Conservation (phyloP, 2,329 filamentous ascomycete species). For the Botryotinia calthae region DNA sequence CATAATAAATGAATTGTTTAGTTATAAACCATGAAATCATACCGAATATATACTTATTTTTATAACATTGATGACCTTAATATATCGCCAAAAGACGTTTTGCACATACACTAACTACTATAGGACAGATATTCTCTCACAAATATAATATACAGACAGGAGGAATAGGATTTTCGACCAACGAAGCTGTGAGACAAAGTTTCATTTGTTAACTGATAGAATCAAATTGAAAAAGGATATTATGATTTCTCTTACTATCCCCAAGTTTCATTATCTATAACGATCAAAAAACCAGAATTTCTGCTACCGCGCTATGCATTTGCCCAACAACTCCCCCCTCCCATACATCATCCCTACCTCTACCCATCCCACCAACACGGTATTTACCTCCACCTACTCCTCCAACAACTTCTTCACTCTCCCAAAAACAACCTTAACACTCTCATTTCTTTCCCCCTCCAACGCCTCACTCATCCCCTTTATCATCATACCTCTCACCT, state of each 20-base stretch:
- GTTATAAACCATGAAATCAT: neutral
- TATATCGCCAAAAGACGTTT: neutral
- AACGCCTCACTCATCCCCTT: conserved; percentile 27
- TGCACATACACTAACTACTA: neutral
- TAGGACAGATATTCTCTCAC: neutral
- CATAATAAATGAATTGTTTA: neutral
- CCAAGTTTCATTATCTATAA: neutral
- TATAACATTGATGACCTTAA: neutral
- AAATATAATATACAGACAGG: neutral
- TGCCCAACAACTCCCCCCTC: neutral
- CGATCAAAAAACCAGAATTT: neutral
- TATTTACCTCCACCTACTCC: neutral
- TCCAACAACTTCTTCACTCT: conserved; percentile 31
- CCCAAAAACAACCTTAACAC: conserved; percentile 32
- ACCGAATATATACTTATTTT: neutral
- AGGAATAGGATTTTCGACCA: neutral
- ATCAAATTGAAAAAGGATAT: neutral
- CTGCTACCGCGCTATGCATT: neutral
- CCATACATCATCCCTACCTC: neutral
- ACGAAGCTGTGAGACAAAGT: neutral
- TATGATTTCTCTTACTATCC: neutral
- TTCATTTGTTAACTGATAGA: neutral
- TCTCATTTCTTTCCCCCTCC: conserved; percentile 34
- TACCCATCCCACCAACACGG: neutral
- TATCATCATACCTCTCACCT: conserved; percentile 29